phyloP scores from a whole-genome alignment of 495 filamentous ascomycete species.

The Aspergillus haitiensis region DNA sequence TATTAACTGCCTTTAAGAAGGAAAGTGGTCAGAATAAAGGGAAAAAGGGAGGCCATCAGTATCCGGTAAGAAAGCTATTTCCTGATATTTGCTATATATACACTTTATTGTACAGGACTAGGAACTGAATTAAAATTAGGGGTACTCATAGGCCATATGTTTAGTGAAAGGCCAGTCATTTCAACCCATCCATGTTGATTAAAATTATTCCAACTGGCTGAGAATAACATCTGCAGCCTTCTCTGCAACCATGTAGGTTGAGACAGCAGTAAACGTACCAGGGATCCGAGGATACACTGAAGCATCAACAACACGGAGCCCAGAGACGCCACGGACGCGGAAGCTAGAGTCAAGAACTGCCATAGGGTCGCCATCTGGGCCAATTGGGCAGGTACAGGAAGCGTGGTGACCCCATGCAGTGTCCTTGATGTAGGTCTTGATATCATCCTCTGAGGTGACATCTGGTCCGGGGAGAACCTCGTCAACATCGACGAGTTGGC shows the following conservation, averaged over 20 bases:
- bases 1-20: too few species aligned
- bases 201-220: background rate
- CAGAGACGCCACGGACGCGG: slow-evolving; percentile 55
- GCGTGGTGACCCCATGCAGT: slow-evolving; percentile 62
- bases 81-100: too few species aligned
- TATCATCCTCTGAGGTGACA: slow-evolving; percentile 36
- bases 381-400: slow-evolving; percentile 58
- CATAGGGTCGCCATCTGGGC: slow-evolving; percentile 51
- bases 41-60: too few species aligned
- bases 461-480: slow-evolving; percentile 53
- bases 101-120: too few species aligned
- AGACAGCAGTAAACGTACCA: slow-evolving; percentile 59
- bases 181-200: background rate
- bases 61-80: too few species aligned
- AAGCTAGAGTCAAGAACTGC: slow-evolving; percentile 61
- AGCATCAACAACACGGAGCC: slow-evolving; percentile 63
- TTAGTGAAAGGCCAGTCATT: too few species aligned
- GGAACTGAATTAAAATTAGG: too few species aligned
- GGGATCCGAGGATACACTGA: slow-evolving; percentile 58
- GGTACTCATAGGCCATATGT: too few species aligned
- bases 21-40: too few species aligned
- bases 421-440: slow-evolving; percentile 51
- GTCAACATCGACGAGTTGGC: slow-evolving; percentile 22
- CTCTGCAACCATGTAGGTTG: slow-evolving; percentile 63
- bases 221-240: slow-evolving; percentile 63